Evolutionary conservation across 805 yeast species (phyloP), one percentile per base, ranked within the genome.

Genomic region (Brettanomyces nanus): DNA sequence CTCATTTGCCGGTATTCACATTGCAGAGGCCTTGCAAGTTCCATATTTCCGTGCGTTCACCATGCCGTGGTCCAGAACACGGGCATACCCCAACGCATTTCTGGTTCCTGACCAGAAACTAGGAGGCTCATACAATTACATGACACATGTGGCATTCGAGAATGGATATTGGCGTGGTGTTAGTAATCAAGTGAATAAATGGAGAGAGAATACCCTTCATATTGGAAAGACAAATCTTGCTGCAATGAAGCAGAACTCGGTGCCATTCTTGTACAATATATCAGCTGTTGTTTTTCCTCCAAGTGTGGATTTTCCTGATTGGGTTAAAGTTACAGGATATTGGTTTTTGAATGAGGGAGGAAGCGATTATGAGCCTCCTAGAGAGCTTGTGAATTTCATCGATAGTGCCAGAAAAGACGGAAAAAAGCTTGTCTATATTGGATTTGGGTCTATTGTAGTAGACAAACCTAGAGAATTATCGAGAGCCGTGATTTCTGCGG

Each of bases 51-150:
- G 97, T 50, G 97, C 97, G 0, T 90, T 90, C 55, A 90, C 97
- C 0, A 90, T 90, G 97, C 97, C 97, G 0, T 90, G 97, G 97
- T 85, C 97, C 0, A 64, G 95, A 43, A 89, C 97, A 1, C 69
- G 95, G 47, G 95, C 96, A 0, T 90, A 90, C 54, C 97, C 97
- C 1, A 97, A 90, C 65, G 97, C 97, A 0, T 87, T 90, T 46
- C 77, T 89, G 54, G 95, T 85, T 6, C 96, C 97, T 0, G 96
- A 87, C 43, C 94, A 85, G 59, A 85, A 82, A 53, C 73, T 82
- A 56, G 96, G 96, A 9, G 96, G 97, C 3, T 81, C 89, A 7
- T 90, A 90, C 61, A 90, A 90, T 54, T 85, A 85, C 53, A 66
- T 90, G 62, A 87, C 97, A 0, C 95, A 90, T 61, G 90, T 87